Conservation (phyloP, 768 basidiomycete species). For the Galerina marginata region DNA sequence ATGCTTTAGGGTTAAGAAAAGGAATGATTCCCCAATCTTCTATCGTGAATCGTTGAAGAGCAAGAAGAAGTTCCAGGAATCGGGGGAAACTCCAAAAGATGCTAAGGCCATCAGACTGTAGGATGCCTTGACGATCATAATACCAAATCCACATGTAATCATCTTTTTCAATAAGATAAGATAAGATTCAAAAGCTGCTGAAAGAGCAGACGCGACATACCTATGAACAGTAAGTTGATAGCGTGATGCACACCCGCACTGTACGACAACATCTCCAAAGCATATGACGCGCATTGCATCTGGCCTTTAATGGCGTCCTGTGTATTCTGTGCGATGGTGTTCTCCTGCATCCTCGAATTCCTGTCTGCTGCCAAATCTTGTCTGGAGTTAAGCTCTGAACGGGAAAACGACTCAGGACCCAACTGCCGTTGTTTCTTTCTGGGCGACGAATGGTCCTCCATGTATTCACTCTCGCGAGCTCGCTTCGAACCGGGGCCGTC, state of each 20-base stretch:
- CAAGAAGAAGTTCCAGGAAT: conserved; percentile 28
- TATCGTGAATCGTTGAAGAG: conserved; percentile 27
- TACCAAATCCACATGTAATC: conserved; percentile 29
- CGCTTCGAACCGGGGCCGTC: not conserved
- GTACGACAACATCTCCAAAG: conserved; percentile 16
- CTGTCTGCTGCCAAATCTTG: no score
- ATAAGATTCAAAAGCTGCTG: not conserved
- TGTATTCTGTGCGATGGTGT: not conserved
- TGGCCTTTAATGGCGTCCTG: not conserved
- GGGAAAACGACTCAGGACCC: not conserved
- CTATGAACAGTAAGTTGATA: conserved; percentile 17
- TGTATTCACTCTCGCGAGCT: not conserved
- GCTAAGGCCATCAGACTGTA: conserved; percentile 28
- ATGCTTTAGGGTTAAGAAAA: conserved; percentile 6
- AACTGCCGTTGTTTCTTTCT: not conserved
- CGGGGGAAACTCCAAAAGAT: conserved; percentile 30
- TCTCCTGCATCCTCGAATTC: not conserved
- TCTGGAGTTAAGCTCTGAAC: not conserved
- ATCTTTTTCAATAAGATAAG: conserved; percentile 19
- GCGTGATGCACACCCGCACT: conserved; percentile 9
- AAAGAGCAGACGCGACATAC: conserved; percentile 2
- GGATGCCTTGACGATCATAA: conserved; percentile 29
- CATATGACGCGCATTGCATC: conserved; percentile 13
- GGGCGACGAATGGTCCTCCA: not conserved
- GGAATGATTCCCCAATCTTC: conserved; percentile 29